These are phyloP conservation scores for Penicillium dipodomyicola DNA, from an alignment of 495 filamentous ascomycete genomes.

Conservation along the genomic window DNA sequence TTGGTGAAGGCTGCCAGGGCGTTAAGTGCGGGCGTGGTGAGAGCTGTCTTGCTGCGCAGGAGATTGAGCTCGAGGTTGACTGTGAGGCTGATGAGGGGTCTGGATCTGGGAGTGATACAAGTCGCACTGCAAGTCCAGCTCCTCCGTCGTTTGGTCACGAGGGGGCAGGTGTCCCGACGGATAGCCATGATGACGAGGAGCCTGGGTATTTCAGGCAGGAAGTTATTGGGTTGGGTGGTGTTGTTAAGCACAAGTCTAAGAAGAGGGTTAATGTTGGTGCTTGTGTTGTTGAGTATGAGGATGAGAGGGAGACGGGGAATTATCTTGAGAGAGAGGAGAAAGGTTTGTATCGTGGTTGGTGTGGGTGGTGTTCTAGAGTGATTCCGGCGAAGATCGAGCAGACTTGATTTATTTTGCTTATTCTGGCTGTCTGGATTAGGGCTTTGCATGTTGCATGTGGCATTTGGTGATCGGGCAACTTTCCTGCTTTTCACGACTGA, in stretches of 20 bases:
- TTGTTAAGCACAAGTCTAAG: constrained; percentile 77
- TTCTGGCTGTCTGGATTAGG: neutral
- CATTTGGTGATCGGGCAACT: constrained; percentile 1
- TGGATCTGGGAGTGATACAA: constrained; percentile 19
- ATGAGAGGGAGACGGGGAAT: constrained; percentile 63
- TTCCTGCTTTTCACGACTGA: neutral
- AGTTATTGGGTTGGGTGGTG: constrained; percentile 81
- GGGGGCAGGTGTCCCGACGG: constrained; percentile 13
- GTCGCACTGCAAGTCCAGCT: constrained; percentile 20
- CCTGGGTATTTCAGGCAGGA: constrained; percentile 79
- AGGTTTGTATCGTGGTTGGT: constrained; percentile 50
- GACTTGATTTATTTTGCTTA: constrained; percentile 1
- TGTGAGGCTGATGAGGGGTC: constrained; percentile 62
- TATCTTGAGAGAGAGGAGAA: constrained; percentile 64
- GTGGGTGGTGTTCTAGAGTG: constrained; percentile 50
- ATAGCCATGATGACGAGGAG: constrained; percentile 42
- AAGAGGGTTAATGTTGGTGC: constrained; percentile 73
- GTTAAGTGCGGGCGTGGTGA: constrained; percentile 75
- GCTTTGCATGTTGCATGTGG: neutral
- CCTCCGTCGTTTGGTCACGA: constrained; percentile 20
- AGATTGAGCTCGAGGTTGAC: constrained; percentile 77
- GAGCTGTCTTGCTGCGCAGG: constrained; percentile 65
- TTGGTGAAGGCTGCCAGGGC: constrained; percentile 82
- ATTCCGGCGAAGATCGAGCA: constrained; percentile 35
- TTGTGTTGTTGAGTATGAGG: constrained; percentile 77